These are phyloP conservation scores for Coemansia sp. DNA, from an alignment of 192 early-diverging fungal species.

Conservation along the genomic window DNA sequence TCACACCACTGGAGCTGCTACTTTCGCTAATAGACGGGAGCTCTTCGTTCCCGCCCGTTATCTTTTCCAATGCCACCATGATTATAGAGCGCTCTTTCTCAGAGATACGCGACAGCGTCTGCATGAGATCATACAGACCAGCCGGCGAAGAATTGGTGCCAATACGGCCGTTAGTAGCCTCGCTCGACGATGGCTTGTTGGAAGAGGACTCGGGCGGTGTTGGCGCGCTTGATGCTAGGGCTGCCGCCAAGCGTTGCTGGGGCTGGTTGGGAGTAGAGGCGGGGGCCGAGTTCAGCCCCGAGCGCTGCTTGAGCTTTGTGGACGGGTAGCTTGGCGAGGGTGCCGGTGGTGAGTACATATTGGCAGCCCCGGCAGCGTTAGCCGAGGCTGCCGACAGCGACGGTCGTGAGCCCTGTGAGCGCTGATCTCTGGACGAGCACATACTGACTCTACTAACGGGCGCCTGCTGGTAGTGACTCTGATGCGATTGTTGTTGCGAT, in stretches of 20 bases:
- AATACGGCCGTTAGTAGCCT: background rate
- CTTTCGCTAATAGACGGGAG: slow-evolving; percentile 9
- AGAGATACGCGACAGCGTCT: slow-evolving; percentile 40
- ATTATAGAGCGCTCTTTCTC: slow-evolving; percentile 43
- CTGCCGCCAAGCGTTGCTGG: slow-evolving; percentile 6
- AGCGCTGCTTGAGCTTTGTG: slow-evolving; percentile 30
- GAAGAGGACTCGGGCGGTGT: slow-evolving; percentile 10
- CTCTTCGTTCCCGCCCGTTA: slow-evolving; percentile 17
- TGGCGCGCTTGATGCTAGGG: background rate
- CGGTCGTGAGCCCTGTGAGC: slow-evolving; percentile 13
- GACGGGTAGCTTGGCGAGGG: slow-evolving; percentile 29
- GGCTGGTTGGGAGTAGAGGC: slow-evolving; percentile 13
- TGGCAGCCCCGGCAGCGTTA: slow-evolving; percentile 7
- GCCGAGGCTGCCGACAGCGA: slow-evolving; percentile 5
- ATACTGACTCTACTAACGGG: slow-evolving; percentile 26
- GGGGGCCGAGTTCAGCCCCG: slow-evolving; percentile 9
- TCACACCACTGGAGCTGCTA: slow-evolving; percentile 4
- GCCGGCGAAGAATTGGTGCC: slow-evolving; percentile 4
- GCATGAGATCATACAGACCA: slow-evolving; percentile 38
- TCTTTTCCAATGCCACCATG: slow-evolving; percentile 38
- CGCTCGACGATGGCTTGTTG: slow-evolving; percentile 15
- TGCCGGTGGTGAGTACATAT: slow-evolving; percentile 38
- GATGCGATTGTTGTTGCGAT: slow-evolving; percentile 10
- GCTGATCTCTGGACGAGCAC: slow-evolving; percentile 27
- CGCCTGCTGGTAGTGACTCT: background rate